Conservation (phyloP, 2,329 filamentous ascomycete genomes). For the Arthroderma uncinatum region DNA sequence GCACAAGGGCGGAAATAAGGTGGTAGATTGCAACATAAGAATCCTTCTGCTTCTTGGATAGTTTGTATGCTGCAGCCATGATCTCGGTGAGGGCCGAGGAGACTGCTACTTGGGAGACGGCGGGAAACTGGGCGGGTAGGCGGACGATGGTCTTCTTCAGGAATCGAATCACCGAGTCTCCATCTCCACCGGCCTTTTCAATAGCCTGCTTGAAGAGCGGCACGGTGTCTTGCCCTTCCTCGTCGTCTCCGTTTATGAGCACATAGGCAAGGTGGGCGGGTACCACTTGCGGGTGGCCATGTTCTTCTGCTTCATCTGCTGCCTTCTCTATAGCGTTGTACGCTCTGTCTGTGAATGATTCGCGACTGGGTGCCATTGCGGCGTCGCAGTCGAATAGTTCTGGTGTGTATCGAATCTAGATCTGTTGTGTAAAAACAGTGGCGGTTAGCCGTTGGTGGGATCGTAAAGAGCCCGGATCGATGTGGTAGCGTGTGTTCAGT, state of each 20-base stretch:
- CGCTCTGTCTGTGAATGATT: conserved; percentile 82
- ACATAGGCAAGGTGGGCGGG: conserved; percentile 73
- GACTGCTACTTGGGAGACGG: conserved; percentile 75
- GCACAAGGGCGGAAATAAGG: conserved; percentile 71
- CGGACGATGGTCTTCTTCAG: conserved; percentile 88
- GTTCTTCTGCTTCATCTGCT: conserved; percentile 76
- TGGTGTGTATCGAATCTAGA: neutral
- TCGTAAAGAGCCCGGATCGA: too few relatives aligned
- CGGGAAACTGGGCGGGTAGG: conserved; percentile 80
- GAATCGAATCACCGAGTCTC: conserved; percentile 74
- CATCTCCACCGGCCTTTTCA: conserved; percentile 85
- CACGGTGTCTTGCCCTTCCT: conserved; percentile 16
- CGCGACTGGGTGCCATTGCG: conserved; percentile 10
- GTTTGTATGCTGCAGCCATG: conserved; percentile 69
- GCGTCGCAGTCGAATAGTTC: neutral
- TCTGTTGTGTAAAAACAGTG: neutral
- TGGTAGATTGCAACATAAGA: conserved; percentile 91
- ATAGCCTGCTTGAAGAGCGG: conserved; percentile 93
- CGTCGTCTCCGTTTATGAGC: conserved; percentile 28
- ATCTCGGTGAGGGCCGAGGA: conserved; percentile 70
- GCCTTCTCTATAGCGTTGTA: conserved; percentile 83
- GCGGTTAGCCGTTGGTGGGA: neutral
- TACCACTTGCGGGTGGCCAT: conserved; percentile 79
- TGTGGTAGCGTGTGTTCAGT: too few relatives aligned
- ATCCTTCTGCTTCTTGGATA: conserved; percentile 97